phyloP scores from a whole-genome alignment of 495 filamentous ascomycete species.

The Haplographium delicatum region DNA sequence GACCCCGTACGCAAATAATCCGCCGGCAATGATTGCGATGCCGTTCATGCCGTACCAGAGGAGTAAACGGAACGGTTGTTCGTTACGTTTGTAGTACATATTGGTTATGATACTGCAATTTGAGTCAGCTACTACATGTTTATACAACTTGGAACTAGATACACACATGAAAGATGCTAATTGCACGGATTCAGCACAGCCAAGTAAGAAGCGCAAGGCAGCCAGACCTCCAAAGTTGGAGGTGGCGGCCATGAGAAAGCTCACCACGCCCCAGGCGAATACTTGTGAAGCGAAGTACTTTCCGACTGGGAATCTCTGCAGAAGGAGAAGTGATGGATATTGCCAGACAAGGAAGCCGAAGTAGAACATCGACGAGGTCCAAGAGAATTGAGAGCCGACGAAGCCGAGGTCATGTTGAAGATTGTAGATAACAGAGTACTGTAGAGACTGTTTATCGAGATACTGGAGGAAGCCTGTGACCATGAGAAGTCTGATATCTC shows the following conservation, averaged over 20 bases:
- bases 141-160: no score
- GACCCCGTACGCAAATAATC: no score
- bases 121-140: no score
- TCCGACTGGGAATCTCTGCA: constrained; percentile 40
- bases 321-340: constrained; percentile 39
- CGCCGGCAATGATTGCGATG: no score
- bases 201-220: constrained; percentile 14
- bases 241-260: constrained; percentile 1
- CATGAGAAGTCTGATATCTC: no score
- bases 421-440: constrained; percentile 38
- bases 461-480: constrained; percentile 15
- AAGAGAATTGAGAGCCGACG: constrained; percentile 12
- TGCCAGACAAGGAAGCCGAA: constrained; percentile 35
- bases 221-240: constrained; percentile 14
- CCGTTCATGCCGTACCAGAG: no score
- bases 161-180: no score
- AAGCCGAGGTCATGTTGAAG: constrained; percentile 33
- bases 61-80: no score
- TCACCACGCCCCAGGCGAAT: constrained; percentile 2
- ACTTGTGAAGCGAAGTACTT: constrained; percentile 31
- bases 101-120: no score
- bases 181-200: no score
- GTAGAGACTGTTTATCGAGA: constrained; percentile 30
- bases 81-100: no score
- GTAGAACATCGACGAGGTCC: constrained; percentile 16